Evolutionary conservation across 2,329 filamentous ascomycete species (phyloP), one percentile per base, ranked within the genome.

Genomic region (Xylariaceae sp.): DNA sequence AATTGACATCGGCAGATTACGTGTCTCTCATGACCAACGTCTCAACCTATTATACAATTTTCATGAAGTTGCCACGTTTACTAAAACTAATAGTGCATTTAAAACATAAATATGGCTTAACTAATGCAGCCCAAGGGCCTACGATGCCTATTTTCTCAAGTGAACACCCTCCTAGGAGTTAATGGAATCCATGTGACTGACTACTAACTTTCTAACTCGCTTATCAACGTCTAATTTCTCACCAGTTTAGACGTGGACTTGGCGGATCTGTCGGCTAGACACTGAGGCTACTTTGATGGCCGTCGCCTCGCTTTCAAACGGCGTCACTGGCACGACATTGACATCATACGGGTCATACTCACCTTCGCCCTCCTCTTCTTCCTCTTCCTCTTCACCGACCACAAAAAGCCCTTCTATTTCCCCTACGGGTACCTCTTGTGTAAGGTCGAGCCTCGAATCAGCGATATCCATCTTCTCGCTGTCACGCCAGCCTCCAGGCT

Each of bases 401-500:
- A 6, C n/a, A 12, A 19, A 24, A 8, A 9, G 2, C 11, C 6
- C 19, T 29, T 23, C 39, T 37, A 8, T 39, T 3, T 21, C 19
- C 1, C 5, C 19, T 19, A 23, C 8, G 3, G 28, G 11, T 34
- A 19, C 40, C 21, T 19, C 26, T 3, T n/a, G 8, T 14, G 16
- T 23, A 19, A 19, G n/a, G 16, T 53, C 29, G 3, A 9, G 37
- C 17, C 34, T 21, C 11, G 12, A 11, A 46, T 55, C 33, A 44
- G 44, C n/a, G n/a, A 43, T 49, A 26, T 37, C 33, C 19, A 21
- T 14, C n/a, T 55, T 29, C 11, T 49, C 33, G 12, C 9, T 28
- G 16, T 63, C 59, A 1, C 61, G 57, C 60, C 60, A 61, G 1
- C 53, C 56, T 6, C 61, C 59, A 1, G 50, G 41, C 29, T 65